Evolutionary conservation across 805 yeast species (phyloP), one percentile per base, ranked within the genome.

Genomic region (Candida silvatica): DNA sequence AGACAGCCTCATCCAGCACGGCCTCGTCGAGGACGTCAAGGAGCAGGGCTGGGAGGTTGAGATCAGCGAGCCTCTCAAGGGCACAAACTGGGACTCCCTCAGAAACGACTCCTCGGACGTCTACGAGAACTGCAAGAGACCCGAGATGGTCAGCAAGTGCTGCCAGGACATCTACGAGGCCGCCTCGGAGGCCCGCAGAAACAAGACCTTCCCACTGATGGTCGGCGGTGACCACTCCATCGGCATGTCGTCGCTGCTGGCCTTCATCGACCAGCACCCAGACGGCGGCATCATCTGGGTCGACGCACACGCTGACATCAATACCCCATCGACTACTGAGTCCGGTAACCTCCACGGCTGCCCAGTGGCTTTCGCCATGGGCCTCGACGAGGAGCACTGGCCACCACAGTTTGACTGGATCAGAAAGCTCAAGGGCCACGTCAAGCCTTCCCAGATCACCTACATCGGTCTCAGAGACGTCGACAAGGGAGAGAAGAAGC

Each of bases 261-360:
- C 94, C 3, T 83, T 88, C 22, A 67, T 86, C 42, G 74, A 73
- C 14, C 71, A 74, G 44, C 67, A 80, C 55, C 95, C 96, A 15
- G 86, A 88, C 47, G 86, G 95, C 19, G 87, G 95, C 50, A 67
- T 90, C 27, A 56, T 90, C 42, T 90, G 98, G 98, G 80, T 90
- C 48, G 98, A 90, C 61, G 98, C 98, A 0, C 98, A 90, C 58
- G 96, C 97, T 15, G 98, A 90, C 58, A 80, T 92, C 55, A 92
- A 92, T 66, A 81, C 97, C 1, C 84, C 95, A 8, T 66, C 67
- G 24, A 75, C 86, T 6, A 78, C 97, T 2, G 80, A 71, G 20
- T 76, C 90, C 6, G 97, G 97, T 28, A 92, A 90, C 58, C 67
- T 90, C 48, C 98, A 90, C 58, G 98, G 98, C 5, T 88, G 97